phyloP scores from a whole-genome alignment of 2,329 filamentous ascomycete genomes.

The Aspergillus sp. region DNA sequence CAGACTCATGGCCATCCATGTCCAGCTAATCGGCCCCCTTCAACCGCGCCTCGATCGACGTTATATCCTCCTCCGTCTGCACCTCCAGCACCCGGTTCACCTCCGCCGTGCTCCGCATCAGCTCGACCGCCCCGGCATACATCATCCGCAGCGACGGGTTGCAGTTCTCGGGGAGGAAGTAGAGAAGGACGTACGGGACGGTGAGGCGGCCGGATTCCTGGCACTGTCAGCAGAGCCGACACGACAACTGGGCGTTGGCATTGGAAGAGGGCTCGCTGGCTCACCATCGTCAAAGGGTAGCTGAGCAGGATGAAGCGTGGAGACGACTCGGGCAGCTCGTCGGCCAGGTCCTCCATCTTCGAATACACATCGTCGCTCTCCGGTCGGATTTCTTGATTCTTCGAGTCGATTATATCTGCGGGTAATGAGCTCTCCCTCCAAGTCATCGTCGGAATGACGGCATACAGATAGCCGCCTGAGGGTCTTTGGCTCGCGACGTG shows the following conservation, averaged over 20 bases:
- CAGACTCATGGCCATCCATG: too few relatives aligned
- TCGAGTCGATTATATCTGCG: constrained; percentile 79
- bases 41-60: constrained; percentile 65
- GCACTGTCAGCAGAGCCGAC: too few relatives aligned
- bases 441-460: constrained; percentile 1
- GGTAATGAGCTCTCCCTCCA: not conserved
- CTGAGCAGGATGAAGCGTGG: constrained; percentile 84
- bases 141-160: constrained; percentile 83
- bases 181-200: constrained; percentile 88
- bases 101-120: constrained; percentile 88
- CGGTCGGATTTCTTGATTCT: constrained; percentile 79
- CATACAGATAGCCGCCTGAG: constrained; percentile 92
- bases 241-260: too few relatives aligned
- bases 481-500: constrained; percentile 75
- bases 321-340: constrained; percentile 85
- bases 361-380: constrained; percentile 74
- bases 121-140: constrained; percentile 90
- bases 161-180: constrained; percentile 87
- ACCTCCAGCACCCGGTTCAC: constrained; percentile 84
- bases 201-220: constrained; percentile 73
- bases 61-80: constrained; percentile 67
- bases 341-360: constrained; percentile 67
- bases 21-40: constrained; percentile 21
- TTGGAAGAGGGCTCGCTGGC: too few relatives aligned
- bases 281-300: constrained; percentile 78